These are phyloP conservation scores for Ophiognomonia clavigignenti-juglandacearum DNA, from an alignment of 2,329 filamentous ascomycete genomes.

Conservation along the genomic window DNA sequence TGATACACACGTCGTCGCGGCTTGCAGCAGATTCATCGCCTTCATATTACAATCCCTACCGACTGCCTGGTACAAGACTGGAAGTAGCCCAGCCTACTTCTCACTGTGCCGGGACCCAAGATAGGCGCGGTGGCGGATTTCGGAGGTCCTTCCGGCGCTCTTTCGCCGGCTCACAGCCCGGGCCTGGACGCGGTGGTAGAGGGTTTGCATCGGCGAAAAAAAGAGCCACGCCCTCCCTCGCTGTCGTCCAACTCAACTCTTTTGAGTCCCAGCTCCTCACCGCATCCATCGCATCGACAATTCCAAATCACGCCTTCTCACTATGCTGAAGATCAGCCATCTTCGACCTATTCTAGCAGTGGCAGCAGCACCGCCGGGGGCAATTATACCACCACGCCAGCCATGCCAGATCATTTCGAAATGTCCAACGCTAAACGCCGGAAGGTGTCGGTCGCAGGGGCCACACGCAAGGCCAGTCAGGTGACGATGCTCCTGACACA, in stretches of 20 bases:
- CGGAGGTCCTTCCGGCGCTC: conserved; percentile 21
- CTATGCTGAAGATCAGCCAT: conserved; percentile 9
- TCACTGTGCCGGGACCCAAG: conserved; percentile 20
- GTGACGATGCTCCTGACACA: neutral
- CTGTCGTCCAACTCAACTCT: conserved; percentile 1
- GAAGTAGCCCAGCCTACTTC: conserved; percentile 14
- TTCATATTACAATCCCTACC: neutral
- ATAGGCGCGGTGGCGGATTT: conserved; percentile 32
- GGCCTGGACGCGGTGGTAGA: conserved; percentile 12
- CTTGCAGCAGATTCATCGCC: neutral
- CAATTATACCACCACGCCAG: conserved; percentile 11
- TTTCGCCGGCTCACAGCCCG: conserved; percentile 16
- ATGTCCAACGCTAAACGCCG: conserved; percentile 13
- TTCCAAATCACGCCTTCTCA: neutral
- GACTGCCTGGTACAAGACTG: neutral
- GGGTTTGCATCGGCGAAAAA: conserved; percentile 1
- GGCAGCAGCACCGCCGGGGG: conserved; percentile 5
- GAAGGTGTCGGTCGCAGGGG: conserved; percentile 7
- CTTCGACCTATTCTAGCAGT: conserved; percentile 6
- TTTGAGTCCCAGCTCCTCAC: neutral
- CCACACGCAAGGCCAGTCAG: neutral
- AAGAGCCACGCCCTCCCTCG: neutral
- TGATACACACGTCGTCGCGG: neutral
- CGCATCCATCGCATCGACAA: neutral
- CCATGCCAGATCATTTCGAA: conserved; percentile 11